A percentile compares a stretch with the other conserved stretches of the same genome.
These are phyloP conservation scores for Geranium brycei DNA, from an alignment of 345 rosid species.

Conservation along the genomic window DNA sequence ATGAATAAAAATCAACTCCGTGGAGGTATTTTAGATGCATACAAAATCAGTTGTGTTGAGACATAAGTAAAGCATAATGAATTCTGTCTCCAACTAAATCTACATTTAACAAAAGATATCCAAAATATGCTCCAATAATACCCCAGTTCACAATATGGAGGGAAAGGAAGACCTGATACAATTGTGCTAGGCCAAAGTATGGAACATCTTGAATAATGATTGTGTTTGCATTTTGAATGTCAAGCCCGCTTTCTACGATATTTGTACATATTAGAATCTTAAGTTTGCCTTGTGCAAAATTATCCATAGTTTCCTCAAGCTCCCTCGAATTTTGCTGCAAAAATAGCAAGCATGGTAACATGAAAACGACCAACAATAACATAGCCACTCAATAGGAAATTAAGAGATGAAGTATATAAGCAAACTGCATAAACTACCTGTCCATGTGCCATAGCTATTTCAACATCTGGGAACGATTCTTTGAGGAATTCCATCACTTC, in stretches of 20 bases:
- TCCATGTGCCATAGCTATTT: conserved; percentile 88
- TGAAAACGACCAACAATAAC: neutral
- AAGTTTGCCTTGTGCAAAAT: conserved; percentile 65
- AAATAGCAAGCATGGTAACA: neutral
- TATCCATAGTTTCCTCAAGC: conserved; percentile 91
- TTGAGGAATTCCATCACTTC: conserved; percentile 72
- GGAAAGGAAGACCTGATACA: conserved; percentile 58
- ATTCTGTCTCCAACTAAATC: too few species aligned
- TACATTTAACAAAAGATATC: too few species aligned
- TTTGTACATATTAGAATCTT: conserved; percentile 82
- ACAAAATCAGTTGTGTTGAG: too few species aligned
- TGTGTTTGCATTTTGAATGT: conserved; percentile 92
- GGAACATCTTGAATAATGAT: conserved; percentile 94
- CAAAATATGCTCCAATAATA: too few species aligned
- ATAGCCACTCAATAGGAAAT: neutral
- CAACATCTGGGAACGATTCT: conserved; percentile 54
- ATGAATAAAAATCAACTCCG: neutral
- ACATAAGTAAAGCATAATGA: too few species aligned
- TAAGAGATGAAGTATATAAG: neutral
- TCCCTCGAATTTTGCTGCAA: conserved; percentile 77
- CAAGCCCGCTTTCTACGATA: conserved; percentile 95
- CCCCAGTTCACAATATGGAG: neutral
- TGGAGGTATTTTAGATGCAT: too few species aligned
- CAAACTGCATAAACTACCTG: conserved; percentile 33
- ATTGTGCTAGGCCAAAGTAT: conserved; percentile 83